phyloP scores from a whole-genome alignment of 768 basidiomycete genomes.

The Boletellus emodensis region DNA sequence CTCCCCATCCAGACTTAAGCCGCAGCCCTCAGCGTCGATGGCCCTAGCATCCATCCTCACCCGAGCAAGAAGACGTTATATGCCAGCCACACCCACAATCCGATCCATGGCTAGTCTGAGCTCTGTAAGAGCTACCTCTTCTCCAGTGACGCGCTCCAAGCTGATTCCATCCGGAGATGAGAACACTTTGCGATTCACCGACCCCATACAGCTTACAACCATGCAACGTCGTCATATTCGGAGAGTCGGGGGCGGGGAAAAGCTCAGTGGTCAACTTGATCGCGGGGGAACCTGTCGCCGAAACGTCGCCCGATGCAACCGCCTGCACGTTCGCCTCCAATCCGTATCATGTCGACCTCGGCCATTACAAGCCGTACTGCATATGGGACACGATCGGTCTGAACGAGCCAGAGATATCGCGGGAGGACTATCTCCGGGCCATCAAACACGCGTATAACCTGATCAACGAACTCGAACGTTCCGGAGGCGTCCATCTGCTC shows the following conservation, averaged over 20 bases:
- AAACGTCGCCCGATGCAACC: conserved; percentile 27
- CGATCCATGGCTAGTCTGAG: neutral
- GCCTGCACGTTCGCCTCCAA: conserved; percentile 35
- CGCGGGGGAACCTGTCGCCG: conserved; percentile 22
- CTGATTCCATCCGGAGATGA: conserved; percentile 2
- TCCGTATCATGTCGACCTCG: conserved; percentile 22
- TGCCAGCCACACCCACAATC: neutral
- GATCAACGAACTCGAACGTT: conserved; percentile 29
- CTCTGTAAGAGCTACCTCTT: conserved; percentile 8
- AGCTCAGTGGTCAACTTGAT: conserved; percentile 43
- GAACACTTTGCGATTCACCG: conserved; percentile 9
- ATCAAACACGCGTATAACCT: conserved; percentile 31
- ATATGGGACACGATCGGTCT: conserved; percentile 34
- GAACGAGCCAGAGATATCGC: conserved; percentile 24
- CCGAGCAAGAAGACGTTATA: conserved; percentile 7
- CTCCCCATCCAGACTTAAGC: neutral
- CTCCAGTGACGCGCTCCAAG: too few relatives aligned
- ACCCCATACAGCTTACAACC: conserved; percentile 14
- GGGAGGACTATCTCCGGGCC: conserved; percentile 18
- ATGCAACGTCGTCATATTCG: conserved; percentile 26
- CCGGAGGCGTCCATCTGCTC: conserved; percentile 38
- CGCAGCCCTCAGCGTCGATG: neutral
- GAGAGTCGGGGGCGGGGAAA: conserved; percentile 32
- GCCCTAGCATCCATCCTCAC: neutral
- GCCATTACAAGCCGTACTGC: conserved; percentile 13